phyloP scores from a whole-genome alignment of 2,329 filamentous ascomycete species.

The Diplodia mutila region DNA sequence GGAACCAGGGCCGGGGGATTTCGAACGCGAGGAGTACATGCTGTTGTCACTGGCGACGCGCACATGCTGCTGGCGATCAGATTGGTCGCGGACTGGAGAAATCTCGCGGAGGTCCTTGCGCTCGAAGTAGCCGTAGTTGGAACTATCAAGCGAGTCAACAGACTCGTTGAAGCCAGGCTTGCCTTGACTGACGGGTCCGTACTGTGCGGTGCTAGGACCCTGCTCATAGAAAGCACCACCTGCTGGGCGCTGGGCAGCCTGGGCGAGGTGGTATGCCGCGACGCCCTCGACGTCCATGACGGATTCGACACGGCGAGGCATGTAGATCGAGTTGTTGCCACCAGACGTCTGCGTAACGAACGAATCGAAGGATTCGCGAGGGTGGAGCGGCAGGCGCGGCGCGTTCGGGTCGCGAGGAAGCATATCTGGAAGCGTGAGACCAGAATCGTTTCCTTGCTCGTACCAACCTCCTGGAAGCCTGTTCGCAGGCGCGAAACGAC shows the following conservation, averaged over 20 bases:
- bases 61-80: slow-evolving; percentile 33
- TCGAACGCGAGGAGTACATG: slow-evolving; percentile 16
- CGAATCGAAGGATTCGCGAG: slow-evolving; percentile 69
- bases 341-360: slow-evolving; percentile 61
- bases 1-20: slow-evolving; percentile 5
- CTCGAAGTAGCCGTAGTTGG: slow-evolving; percentile 32
- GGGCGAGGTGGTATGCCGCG: slow-evolving; percentile 72
- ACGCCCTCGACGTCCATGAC: slow-evolving; percentile 80
- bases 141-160: slow-evolving; percentile 43
- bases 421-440: slow-evolving; percentile 59
- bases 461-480: slow-evolving; percentile 71
- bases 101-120: slow-evolving; percentile 11
- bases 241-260: slow-evolving; percentile 51
- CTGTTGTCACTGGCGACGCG: slow-evolving; percentile 34
- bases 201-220: slow-evolving; percentile 33
- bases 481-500: slow-evolving; percentile 75
- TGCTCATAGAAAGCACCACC: slow-evolving; percentile 49
- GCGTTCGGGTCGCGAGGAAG: slow-evolving; percentile 50
- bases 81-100: slow-evolving; percentile 27
- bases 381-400: slow-evolving; percentile 55
- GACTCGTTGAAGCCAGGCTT: slow-evolving; percentile 41
- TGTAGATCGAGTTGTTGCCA: slow-evolving; percentile 58
- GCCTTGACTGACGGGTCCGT: slow-evolving; percentile 32
- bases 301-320: slow-evolving; percentile 71
- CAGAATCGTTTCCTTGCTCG: slow-evolving; percentile 69